phyloP scores from a whole-genome alignment of 2,329 filamentous ascomycete genomes.

The Diatrype stigma region DNA sequence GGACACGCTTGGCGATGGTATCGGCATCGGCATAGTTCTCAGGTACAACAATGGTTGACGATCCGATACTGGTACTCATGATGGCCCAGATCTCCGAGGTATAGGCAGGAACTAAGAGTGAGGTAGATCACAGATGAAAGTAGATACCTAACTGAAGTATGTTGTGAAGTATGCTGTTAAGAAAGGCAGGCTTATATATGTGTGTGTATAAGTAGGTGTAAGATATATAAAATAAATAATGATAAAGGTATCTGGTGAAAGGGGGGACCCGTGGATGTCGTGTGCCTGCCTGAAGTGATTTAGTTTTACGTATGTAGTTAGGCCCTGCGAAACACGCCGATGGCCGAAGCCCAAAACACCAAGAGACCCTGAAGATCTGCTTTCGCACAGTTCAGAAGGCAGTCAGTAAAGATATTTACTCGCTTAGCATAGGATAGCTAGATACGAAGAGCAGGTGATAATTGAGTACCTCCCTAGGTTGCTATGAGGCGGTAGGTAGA shows the following conservation, averaged over 20 bases:
- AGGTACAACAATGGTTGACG: constrained; percentile 23
- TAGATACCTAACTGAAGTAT: not conserved
- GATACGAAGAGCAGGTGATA: too few species aligned
- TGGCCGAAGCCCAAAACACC: not conserved
- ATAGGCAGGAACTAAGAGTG: not conserved
- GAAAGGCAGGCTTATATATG: not conserved
- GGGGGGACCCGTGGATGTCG: constrained; percentile 5
- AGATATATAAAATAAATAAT: too few species aligned
- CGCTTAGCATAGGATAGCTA: not conserved
- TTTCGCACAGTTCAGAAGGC: too few species aligned
- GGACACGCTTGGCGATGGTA: constrained; percentile 55
- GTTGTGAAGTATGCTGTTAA: not conserved
- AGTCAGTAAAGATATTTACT: too few species aligned
- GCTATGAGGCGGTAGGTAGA: too few species aligned
- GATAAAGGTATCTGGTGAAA: not conserved
- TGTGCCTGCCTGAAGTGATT: constrained; percentile 13
- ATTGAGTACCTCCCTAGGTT: too few species aligned
- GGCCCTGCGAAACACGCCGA: constrained; percentile 3
- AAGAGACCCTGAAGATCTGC: not conserved
- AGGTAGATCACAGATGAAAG: not conserved
- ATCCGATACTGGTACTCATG: constrained; percentile 25
- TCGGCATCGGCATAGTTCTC: constrained; percentile 34
- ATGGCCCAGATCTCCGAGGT: not conserved
- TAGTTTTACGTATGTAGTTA: too few species aligned
- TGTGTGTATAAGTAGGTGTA: too few species aligned